Evolutionary conservation across 768 basidiomycete species (phyloP), one percentile per base, ranked within the genome.

Genomic region (Hebeloma cylindrosporum): DNA sequence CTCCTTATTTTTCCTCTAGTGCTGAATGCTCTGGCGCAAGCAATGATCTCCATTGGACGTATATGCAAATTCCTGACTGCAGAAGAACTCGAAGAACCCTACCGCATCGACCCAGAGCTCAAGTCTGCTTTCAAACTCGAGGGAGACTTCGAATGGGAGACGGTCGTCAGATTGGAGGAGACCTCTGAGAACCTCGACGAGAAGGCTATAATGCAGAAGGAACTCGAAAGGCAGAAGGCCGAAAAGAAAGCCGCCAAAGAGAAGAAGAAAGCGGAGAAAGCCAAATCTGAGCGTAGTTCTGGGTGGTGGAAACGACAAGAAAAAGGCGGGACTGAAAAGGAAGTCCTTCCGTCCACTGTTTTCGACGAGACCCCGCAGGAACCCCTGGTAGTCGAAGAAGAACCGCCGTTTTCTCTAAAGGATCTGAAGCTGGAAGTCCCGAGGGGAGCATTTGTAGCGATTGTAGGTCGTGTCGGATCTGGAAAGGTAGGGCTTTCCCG

Each of bases 391-490:
- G 9, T 40, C 33, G 33, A 49, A 47, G 63, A 73, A 30, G 74
- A 77, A 43, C 69, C 66, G 43, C 80, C 80, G 0, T 84, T 83
- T 49, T 65, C 70, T 41, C 57, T 84, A 37, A 67, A 63, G 30
- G 61, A 71, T 48, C 57, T 84, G 41, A 67, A 72, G 42, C 48
- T 83, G 25, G 53, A 58, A 33, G 59, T 82, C 29, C 70, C 70
- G 2, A 70, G 63, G 46, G 85, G 86, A 10, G 67, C 82, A 23
- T 79, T 88, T 23, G 71, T 87, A 5, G 83, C 80, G 1, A 78
- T 89, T 20, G 82, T 89, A n/a, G 88, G 88, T 11, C 72, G 76
- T 7, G 82, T 89, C 23, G 87, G 87, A 0, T 80, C 78, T 30
- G 88, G 88, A 21, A 89, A 89, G 67, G 76, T 80, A 27, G 4